Base-by-base conservation (phyloP, 768 basidiomycete species). In the Sarcodon sp. region DNA sequence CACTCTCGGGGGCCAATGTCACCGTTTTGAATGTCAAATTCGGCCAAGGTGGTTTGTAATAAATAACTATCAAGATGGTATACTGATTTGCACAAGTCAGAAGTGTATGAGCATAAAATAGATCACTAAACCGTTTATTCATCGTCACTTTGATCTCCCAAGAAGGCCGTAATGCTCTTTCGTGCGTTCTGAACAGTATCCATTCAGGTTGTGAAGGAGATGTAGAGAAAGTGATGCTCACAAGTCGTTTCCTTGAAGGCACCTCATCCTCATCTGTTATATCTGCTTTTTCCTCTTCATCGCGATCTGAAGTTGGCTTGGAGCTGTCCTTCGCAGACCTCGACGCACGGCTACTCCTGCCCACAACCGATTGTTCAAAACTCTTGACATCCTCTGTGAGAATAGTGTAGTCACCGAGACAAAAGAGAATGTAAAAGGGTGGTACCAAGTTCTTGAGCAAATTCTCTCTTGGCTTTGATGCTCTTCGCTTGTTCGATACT, bases 401-500 rank as follows among this genome's bases (percentile, higher is more conserved):
- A 33, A 35, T 21, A 50, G 15, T 15, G 35, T 33, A 34, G 8
- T 48, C 8, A 33, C 6, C 45, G 47, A 27, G 11, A 47, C 38
- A 5, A 35, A 15, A 3, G 15, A 18, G 43, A 27, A 43, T 27
- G 38, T 11, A 43, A 49, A 32, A 18, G 18, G 11, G 3, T 69
- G 77, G 33, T 54, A 92, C 89, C 74, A 15, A 91, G 70, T 58
- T 92, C 88, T 50, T 87, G 69, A 18, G 76, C 82, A 6, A 89
- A 60, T 59, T 92, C 92, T 41, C 88, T 69, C 57, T 76, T 76
- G 60, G 69, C 76, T 51, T 73, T 83, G 55, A 93, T 83, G 3
- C 69, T 66, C 55, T 77, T 86, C 4, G 90, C 91, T 64, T 92
- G 83, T 47, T 87, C 88, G 57, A 88, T 55, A 51, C 78, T 90